Evolutionary conservation across 2,329 filamentous ascomycete species (phyloP).

Genomic region (Anthostomella pinea): DNA sequence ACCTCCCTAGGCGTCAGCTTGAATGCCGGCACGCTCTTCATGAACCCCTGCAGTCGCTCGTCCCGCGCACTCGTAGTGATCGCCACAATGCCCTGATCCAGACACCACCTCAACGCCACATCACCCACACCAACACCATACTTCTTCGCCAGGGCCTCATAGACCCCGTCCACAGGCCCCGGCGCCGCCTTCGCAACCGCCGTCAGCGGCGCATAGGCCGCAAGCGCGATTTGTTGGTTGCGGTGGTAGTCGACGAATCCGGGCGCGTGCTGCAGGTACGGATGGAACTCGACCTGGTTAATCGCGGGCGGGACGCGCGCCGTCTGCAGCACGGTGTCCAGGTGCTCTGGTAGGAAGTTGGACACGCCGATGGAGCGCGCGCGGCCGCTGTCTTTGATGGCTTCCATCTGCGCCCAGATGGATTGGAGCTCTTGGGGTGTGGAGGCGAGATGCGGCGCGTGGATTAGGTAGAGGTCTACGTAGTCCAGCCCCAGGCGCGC

Average conservation of each 20-base stretch:
- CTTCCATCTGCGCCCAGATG: constrained; percentile 60
- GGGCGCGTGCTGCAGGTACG: constrained; percentile 63
- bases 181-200: constrained; percentile 40
- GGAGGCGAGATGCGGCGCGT: constrained; percentile 53
- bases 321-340: constrained; percentile 55
- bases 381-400: constrained; percentile 63
- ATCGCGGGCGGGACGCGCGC: constrained; percentile 63
- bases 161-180: constrained; percentile 53
- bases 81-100: constrained; percentile 58
- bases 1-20: constrained; percentile 60
- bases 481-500: constrained; percentile 66
- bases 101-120: constrained; percentile 56
- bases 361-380: constrained; percentile 73
- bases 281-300: constrained; percentile 82
- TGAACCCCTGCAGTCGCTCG: constrained; percentile 54
- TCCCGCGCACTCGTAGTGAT: constrained; percentile 60
- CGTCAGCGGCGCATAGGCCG: constrained; percentile 55
- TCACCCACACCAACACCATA: constrained; percentile 56
- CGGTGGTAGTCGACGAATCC: constrained; percentile 56
- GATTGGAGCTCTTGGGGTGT: constrained; percentile 52
- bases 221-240: constrained; percentile 54
- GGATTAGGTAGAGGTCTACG: constrained; percentile 68
- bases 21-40: constrained; percentile 50
- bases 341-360: constrained; percentile 62
- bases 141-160: constrained; percentile 51